phyloP scores from a whole-genome alignment of 2,329 filamentous ascomycete genomes.

The Epichloe elymi region DNA sequence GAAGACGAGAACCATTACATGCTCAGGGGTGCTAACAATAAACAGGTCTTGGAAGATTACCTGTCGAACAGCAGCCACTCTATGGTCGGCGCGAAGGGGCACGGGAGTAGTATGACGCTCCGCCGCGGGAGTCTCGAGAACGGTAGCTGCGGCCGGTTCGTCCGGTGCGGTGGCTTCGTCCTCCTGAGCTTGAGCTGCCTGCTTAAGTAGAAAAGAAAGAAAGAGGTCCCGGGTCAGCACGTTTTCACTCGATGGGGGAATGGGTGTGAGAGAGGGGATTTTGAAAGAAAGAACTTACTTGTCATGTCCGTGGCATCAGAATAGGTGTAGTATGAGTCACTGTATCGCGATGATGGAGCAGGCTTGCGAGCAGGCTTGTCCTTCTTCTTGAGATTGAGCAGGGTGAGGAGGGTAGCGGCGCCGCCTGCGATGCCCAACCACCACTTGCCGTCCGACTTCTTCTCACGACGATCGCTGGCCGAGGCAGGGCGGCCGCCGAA shows the following conservation, averaged over 20 bases:
- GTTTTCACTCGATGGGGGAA: not conserved
- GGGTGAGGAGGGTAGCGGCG: slow-evolving; percentile 35
- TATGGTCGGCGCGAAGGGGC: slow-evolving; percentile 2
- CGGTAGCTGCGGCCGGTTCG: slow-evolving; percentile 3
- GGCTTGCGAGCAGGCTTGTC: slow-evolving; percentile 30
- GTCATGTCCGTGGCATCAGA: slow-evolving; percentile 27
- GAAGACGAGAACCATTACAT: not conserved
- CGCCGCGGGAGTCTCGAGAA: slow-evolving; percentile 4
- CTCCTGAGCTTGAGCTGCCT: slow-evolving; percentile 14
- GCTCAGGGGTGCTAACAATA: not conserved
- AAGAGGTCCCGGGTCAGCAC: not conserved
- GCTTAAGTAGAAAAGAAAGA: not conserved
- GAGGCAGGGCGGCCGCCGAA: slow-evolving; percentile 33
- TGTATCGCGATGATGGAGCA: slow-evolving; percentile 27
- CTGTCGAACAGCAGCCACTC: slow-evolving; percentile 1
- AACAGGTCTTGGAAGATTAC: too few species aligned
- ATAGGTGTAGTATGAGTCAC: slow-evolving; percentile 42
- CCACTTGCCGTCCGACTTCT: slow-evolving; percentile 35
- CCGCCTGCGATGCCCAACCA: slow-evolving; percentile 41
- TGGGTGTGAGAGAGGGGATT: not conserved
- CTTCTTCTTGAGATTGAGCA: slow-evolving; percentile 41
- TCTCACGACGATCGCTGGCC: slow-evolving; percentile 28
- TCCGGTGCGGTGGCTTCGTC: slow-evolving; percentile 7
- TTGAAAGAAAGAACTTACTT: slow-evolving; percentile 29
- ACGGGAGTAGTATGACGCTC: slow-evolving; percentile 4